Base-by-base conservation (phyloP, 768 basidiomycete species). In the Pulveroboletus sp. region DNA sequence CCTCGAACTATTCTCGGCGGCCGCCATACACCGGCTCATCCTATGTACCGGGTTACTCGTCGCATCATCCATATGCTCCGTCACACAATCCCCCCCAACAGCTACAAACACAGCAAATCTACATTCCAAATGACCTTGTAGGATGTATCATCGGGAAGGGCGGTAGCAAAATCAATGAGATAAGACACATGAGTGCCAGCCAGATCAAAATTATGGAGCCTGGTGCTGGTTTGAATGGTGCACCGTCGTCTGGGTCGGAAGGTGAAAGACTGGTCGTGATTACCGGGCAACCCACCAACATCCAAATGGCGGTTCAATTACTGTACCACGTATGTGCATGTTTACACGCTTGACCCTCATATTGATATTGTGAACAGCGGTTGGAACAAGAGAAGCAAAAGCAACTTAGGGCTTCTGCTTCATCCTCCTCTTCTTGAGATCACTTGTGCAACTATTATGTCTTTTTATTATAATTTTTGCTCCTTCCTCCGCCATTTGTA, bases 151-250 rank as follows among this genome's bases (percentile, higher is more conserved):
- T 99, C 59, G 96, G 96, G 36, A 98, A 98, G 69, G 95, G 91
- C 17, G 96, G 96, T 10, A 85, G 86, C 65, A 99, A 98, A 73
- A 99, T 99, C 75, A 98, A 98, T 63, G 96, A 99, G 72, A 96
- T 99, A 55, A 80, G 96, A 57, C 85, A 92, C 56, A 88, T 92
- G 81, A 94, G 91, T 55, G 87, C 87, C 23, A 95, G 93, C 68
- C 86, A 93, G 62, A 97, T 99, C 70, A 93, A 96, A 71, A 97
- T 99, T 46, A 96, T 95, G 86, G 96, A 99, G 60, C 93, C 95
- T 29, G 93, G 93, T 43, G 90, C 90, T 11, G 82, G 82, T 16
- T 68, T 81, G 61, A 83, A 84, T 49, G 87, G 86, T 14, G 83
- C 80, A 17, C 82, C 88, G 22, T 81, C 78, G 2, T 78, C 85